These are phyloP conservation scores for Lipomyces spencermartinsiae DNA, from an alignment of 805 yeast genomes.

Conservation along the genomic window DNA sequence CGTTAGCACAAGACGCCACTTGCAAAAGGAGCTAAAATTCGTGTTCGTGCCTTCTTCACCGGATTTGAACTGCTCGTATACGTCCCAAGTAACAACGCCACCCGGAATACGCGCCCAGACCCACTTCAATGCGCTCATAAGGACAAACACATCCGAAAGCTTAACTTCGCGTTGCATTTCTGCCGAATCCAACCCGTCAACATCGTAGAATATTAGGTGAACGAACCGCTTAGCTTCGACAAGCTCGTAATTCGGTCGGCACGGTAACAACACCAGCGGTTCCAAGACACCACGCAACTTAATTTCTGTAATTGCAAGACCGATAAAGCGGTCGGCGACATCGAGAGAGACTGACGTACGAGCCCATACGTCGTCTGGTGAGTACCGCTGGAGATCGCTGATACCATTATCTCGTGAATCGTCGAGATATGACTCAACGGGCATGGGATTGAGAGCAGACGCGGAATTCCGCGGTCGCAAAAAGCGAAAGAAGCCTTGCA, in stretches of 20 bases:
- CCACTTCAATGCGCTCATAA: constrained; percentile 77
- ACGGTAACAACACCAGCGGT: constrained; percentile 78
- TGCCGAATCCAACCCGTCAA: constrained; percentile 49
- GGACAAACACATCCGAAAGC: constrained; percentile 61
- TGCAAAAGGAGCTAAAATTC: background rate
- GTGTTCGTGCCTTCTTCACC: constrained; percentile 52
- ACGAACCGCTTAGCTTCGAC: constrained; percentile 63
- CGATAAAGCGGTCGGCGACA: constrained; percentile 67
- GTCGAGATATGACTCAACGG: background rate
- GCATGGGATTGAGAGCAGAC: background rate
- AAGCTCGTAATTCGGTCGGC: constrained; percentile 66
- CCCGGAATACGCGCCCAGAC: constrained; percentile 83
- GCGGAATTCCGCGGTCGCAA: background rate
- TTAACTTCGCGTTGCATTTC: constrained; percentile 54
- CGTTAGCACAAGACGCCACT: background rate
- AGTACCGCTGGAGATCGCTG: background rate
- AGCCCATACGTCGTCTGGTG: constrained; percentile 17
- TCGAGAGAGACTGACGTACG: constrained; percentile 19
- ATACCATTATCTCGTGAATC: background rate
- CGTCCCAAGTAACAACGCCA: constrained; percentile 85
- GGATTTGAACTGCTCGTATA: constrained; percentile 71
- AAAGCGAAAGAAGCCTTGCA: background rate
- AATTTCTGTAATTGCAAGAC: constrained; percentile 71
- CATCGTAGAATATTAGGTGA: constrained; percentile 63
- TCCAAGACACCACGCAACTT: constrained; percentile 73